Evolutionary conservation across 1,139 yeast genomes (phyloP).

Genomic region (Suhomyces bribrorum): DNA sequence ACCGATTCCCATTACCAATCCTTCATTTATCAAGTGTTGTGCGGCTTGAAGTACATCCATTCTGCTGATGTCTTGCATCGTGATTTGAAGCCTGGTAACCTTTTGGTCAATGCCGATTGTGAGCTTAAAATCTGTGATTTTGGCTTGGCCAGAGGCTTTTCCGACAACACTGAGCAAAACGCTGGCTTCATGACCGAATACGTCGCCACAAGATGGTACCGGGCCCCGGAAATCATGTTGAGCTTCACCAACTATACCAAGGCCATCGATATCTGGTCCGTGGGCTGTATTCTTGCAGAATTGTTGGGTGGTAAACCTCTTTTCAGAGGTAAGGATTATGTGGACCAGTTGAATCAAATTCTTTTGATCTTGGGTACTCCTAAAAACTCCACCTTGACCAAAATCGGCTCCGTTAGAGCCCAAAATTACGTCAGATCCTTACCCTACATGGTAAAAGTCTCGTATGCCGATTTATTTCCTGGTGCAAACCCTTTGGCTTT

Average conservation of each 20-base stretch:
- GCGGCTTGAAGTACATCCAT: slow-evolving; percentile 92
- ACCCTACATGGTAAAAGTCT: slow-evolving; percentile 80
- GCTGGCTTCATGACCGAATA: slow-evolving; percentile 93
- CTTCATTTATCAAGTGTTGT: slow-evolving; percentile 85
- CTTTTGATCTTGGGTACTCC: slow-evolving; percentile 89
- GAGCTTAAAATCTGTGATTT: slow-evolving; percentile 95
- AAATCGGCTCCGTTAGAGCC: slow-evolving; percentile 87
- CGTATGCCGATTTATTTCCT: slow-evolving; percentile 74
- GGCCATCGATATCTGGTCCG: slow-evolving; percentile 97
- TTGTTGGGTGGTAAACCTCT: slow-evolving; percentile 88
- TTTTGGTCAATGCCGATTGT: slow-evolving; percentile 93
- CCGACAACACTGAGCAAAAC: slow-evolving; percentile 79
- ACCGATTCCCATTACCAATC: slow-evolving; percentile 95
- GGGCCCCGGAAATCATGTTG: slow-evolving; percentile 97
- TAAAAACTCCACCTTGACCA: slow-evolving; percentile 72
- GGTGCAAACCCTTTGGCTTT: slow-evolving; percentile 84
- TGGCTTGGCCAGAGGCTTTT: slow-evolving; percentile 95
- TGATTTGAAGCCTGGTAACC: slow-evolving; percentile 91
- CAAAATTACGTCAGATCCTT: slow-evolving; percentile 88
- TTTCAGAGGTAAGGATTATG: slow-evolving; percentile 93
- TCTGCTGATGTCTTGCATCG: slow-evolving; percentile 95
- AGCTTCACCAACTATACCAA: slow-evolving; percentile 91
- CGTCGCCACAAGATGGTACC: slow-evolving; percentile 97
- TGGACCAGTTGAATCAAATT: slow-evolving; percentile 90
- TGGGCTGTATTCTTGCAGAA: slow-evolving; percentile 95